These are phyloP conservation scores for Diaporthe velutina DNA, from an alignment of 2,329 filamentous ascomycete species.

Conservation along the genomic window DNA sequence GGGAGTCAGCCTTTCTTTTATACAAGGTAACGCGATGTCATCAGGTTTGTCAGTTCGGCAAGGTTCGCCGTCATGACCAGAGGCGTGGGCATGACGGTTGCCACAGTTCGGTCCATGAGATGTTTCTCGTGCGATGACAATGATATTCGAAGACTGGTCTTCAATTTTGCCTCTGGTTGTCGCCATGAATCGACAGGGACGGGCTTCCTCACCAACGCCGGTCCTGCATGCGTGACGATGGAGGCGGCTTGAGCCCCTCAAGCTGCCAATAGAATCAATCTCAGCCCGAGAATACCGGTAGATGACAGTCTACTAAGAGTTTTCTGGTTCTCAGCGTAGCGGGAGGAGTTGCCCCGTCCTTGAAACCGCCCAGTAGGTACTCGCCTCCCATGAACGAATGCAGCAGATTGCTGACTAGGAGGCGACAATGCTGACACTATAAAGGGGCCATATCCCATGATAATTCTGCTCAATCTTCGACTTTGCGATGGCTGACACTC, in stretches of 20 bases:
- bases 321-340: background rate
- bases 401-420: background rate
- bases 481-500: background rate
- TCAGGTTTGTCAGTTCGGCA: background rate
- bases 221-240: background rate
- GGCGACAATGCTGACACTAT: conserved; percentile 18
- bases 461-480: background rate
- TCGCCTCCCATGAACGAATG: background rate
- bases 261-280: background rate
- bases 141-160: too few species aligned
- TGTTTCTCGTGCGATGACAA: background rate
- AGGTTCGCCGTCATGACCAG: conserved; percentile 16
- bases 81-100: background rate
- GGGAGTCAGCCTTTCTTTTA: conserved; percentile 23
- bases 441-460: background rate
- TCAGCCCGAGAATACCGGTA: background rate
- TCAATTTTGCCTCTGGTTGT: background rate
- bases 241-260: background rate
- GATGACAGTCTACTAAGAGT: too few species aligned
- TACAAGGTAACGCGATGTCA: conserved; percentile 24
- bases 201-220: background rate
- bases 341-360: background rate
- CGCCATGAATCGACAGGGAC: conserved; percentile 14
- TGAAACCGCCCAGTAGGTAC: background rate
- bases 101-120: background rate